Percentiles rank a stretch among this genome's conserved stretches.
phyloP scores from a whole-genome alignment of 495 filamentous ascomycete species.

The Hamigera avellanea region DNA sequence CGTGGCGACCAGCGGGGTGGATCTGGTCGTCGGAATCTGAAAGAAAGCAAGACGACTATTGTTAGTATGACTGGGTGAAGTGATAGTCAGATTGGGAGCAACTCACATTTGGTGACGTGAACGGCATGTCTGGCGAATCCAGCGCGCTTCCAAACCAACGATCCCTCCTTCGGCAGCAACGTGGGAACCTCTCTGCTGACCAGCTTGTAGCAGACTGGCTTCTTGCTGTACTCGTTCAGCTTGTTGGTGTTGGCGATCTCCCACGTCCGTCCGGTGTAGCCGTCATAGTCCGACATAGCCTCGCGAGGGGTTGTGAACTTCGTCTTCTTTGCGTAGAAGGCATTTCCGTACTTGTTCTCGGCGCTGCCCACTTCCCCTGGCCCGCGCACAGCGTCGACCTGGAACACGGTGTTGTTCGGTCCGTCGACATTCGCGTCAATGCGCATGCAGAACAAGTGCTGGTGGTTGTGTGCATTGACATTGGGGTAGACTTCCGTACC shows the following conservation, averaged over 20 bases:
- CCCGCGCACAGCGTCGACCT: slow-evolving; percentile 59
- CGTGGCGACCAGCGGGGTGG: slow-evolving; percentile 86
- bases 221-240: slow-evolving; percentile 73
- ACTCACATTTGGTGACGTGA: slow-evolving; percentile 81
- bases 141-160: slow-evolving; percentile 87
- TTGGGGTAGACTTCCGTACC: slow-evolving; percentile 90
- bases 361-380: slow-evolving; percentile 60
- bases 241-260: slow-evolving; percentile 82
- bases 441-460: slow-evolving; percentile 91
- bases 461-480: slow-evolving; percentile 74
- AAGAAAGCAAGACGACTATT: neutral
- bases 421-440: slow-evolving; percentile 87
- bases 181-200: slow-evolving; percentile 73
- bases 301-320: slow-evolving; percentile 65
- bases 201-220: slow-evolving; percentile 84
- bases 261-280: slow-evolving; percentile 71
- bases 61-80: neutral
- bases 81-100: neutral
- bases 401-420: slow-evolving; percentile 72
- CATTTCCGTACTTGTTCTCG: slow-evolving; percentile 88
- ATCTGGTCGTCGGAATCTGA: slow-evolving; percentile 75
- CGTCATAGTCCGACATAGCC: slow-evolving; percentile 71
- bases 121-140: slow-evolving; percentile 88
- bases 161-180: slow-evolving; percentile 72
- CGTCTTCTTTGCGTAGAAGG: slow-evolving; percentile 85